Conservation (phyloP, 495 filamentous ascomycete species). For the Podospora comata region DNA sequence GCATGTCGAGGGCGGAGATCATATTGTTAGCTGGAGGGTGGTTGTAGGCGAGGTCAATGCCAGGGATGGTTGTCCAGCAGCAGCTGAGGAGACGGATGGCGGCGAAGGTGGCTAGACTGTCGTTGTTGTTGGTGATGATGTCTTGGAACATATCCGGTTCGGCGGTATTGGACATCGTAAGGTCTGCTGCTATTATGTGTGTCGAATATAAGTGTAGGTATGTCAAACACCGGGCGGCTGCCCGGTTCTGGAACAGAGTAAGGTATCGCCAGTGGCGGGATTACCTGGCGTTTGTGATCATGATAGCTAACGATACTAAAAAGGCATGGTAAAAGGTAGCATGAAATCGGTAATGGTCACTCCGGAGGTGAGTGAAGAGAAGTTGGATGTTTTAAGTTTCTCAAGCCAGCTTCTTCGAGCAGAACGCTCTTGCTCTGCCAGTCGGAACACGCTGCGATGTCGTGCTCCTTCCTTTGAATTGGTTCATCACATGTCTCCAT, state of each 20-base stretch:
- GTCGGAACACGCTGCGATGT: no score
- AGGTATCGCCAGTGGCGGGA: neutral
- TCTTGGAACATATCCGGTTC: neutral
- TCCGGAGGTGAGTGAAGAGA: neutral
- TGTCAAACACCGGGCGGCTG: neutral
- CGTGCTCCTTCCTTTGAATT: no score
- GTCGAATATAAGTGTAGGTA: neutral
- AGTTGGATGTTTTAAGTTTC: no score
- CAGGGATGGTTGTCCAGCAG: conserved; percentile 1
- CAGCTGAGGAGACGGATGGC: conserved; percentile 8
- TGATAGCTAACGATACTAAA: neutral
- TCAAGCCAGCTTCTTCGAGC: no score
- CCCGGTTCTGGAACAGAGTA: neutral
- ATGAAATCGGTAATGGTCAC: neutral
- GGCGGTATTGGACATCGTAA: neutral
- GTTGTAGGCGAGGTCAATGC: neutral
- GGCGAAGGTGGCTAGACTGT: neutral
- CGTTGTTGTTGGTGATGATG: neutral
- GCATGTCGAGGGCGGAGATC: conserved; percentile 7
- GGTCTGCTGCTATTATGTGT: neutral
- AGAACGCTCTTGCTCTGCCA: no score
- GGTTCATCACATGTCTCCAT: no score
- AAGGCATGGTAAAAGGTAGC: neutral
- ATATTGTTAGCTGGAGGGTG: neutral
- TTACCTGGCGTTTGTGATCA: neutral